phyloP scores from a whole-genome alignment of 2,329 filamentous ascomycete species.

The Canariomyces notabilis region DNA sequence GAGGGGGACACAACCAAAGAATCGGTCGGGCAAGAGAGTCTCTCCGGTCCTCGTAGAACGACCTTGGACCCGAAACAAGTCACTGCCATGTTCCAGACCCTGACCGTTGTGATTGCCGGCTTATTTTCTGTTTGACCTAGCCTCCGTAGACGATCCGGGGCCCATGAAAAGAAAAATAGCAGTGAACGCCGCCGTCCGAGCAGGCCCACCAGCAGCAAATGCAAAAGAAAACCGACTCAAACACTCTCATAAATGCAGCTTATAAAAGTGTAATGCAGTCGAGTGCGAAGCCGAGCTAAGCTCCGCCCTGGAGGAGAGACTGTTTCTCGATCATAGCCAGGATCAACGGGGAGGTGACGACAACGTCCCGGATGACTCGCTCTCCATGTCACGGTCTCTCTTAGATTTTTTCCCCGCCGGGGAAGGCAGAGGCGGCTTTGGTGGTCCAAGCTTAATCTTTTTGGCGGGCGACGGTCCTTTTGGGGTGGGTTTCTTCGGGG shows the following conservation, averaged over 20 bases:
- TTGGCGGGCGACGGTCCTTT: conserved; percentile 41
- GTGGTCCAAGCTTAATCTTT: conserved; percentile 38
- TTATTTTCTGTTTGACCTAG: too few relatives aligned
- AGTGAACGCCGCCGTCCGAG: conserved; percentile 3
- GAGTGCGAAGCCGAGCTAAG: not conserved
- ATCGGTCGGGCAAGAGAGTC: too few relatives aligned
- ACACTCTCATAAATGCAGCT: conserved; percentile 18
- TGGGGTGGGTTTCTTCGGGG: conserved; percentile 37
- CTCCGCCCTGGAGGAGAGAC: not conserved
- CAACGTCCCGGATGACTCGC: conserved; percentile 52
- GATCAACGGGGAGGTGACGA: conserved; percentile 45
- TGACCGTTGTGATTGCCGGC: too few relatives aligned
- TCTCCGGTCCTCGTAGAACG: too few relatives aligned
- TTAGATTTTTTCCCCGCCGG: conserved; percentile 46
- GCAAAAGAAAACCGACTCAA: conserved; percentile 8
- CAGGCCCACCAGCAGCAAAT: conserved; percentile 2
- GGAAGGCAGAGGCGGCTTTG: conserved; percentile 45
- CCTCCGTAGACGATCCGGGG: not conserved
- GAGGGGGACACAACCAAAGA: too few relatives aligned
- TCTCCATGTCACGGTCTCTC: conserved; percentile 46
- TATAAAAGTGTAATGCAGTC: conserved; percentile 8
- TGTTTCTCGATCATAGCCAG: not conserved
- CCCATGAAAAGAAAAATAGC: conserved; percentile 3
- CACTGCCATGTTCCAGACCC: too few relatives aligned
- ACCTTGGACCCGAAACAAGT: too few relatives aligned